These are phyloP conservation scores for Diplodia sapinea DNA, from an alignment of 2,329 filamentous ascomycete genomes.

Conservation along the genomic window DNA sequence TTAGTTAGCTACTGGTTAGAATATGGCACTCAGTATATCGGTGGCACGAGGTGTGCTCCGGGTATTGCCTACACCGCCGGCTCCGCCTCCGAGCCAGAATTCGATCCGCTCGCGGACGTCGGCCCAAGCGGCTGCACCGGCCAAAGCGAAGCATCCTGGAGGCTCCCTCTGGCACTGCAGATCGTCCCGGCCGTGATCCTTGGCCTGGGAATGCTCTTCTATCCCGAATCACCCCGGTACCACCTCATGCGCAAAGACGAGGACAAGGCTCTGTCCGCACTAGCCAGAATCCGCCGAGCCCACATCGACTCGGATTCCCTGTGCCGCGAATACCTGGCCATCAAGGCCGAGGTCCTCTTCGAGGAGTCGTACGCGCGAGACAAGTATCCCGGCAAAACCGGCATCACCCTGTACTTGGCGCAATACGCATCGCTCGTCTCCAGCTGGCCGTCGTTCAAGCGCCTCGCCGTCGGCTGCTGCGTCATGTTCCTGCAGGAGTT, in stretches of 20 bases:
- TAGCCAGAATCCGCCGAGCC: constrained; percentile 73
- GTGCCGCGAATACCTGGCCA: constrained; percentile 62
- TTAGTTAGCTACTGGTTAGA: constrained; percentile 62
- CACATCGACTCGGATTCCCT: constrained; percentile 72
- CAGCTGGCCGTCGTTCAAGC: constrained; percentile 39
- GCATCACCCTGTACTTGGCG: background rate
- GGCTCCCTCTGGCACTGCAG: constrained; percentile 77
- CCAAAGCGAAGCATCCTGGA: constrained; percentile 59
- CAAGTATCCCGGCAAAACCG: constrained; percentile 42
- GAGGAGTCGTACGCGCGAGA: constrained; percentile 34
- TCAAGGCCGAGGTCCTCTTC: constrained; percentile 22
- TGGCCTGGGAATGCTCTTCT: constrained; percentile 68
- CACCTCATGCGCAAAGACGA: constrained; percentile 77
- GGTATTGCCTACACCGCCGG: constrained; percentile 55
- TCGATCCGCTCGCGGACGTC: constrained; percentile 41
- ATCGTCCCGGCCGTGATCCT: constrained; percentile 78
- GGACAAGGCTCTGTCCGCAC: constrained; percentile 63
- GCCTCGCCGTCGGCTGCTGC: constrained; percentile 12
- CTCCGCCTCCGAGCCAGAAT: constrained; percentile 46
- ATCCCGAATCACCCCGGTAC: constrained; percentile 83
- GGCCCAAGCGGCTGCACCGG: constrained; percentile 10
- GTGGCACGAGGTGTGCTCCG: constrained; percentile 51
- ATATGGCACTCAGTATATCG: constrained; percentile 46
- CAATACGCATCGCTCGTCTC: constrained; percentile 45
- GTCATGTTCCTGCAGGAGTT: constrained; percentile 47